Evolutionary conservation across 768 basidiomycete genomes (phyloP), one percentile per base, ranked within the genome.

Genomic region (Leucosporidium scottii): DNA sequence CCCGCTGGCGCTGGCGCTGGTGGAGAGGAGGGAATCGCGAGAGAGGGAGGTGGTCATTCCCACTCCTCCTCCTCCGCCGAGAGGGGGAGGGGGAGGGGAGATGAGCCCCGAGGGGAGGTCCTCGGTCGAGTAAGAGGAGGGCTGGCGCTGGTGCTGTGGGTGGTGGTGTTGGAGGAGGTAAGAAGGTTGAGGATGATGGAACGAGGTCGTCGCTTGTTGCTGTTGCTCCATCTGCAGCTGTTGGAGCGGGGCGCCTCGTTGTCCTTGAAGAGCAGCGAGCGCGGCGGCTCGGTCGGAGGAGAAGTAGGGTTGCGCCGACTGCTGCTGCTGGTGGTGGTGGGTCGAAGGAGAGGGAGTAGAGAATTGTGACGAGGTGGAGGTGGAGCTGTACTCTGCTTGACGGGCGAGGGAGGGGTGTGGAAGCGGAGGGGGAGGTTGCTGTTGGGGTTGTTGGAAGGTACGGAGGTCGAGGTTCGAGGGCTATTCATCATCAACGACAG

Each of bases 371-470:
- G 50, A 23, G 50, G 9, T 13, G 54, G 15, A 36, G 55, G 31
- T 34, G 21, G 50, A 23, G 34, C 53, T 17, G 59, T 36, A 21
- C 23, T 31, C 18, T 28, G 20, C 15, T 27, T 17, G 36, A 30
- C 20, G 12, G 23, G n/a, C 12, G 39, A 55, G 9, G 20, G 44
- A 17, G 25, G 69, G 55, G 55, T 25, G 28, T 13, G 55, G 27
- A 10, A 28, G 9, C 21, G 25, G 28, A 31, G 28, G 28, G 55
- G 2, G 7, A 4, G 55, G n/a, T 10, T 25, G 27, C 21, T 36
- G 57, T 23, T 59, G 58, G 39, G 47, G 58, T 21, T n/a, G 25
- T 59, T 57, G 55, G n/a, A 54, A 57, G 23, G 28, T 21, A 21
- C 55, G 55, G 8, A 57, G 55, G 21, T 57, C 55, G 55, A 36